phyloP scores from a whole-genome alignment of 1,139 yeast species.

The Suhomyces panamericanus region DNA sequence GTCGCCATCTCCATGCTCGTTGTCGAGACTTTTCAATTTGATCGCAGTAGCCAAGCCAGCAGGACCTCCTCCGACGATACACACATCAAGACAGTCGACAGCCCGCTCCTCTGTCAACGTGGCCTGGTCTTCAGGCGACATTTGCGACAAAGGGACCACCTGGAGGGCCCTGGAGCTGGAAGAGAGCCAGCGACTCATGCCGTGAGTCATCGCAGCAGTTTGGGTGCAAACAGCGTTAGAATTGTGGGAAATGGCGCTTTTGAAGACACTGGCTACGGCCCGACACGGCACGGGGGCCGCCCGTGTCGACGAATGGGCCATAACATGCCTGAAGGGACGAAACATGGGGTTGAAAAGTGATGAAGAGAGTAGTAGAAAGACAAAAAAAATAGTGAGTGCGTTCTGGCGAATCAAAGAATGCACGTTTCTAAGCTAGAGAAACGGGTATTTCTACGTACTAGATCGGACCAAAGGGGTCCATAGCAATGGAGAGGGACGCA shows the following conservation, averaged over 20 bases:
- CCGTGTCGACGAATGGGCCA: not conserved
- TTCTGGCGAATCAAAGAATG: conserved; percentile 6
- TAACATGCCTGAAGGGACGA: not conserved
- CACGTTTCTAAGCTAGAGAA: conserved; percentile 6
- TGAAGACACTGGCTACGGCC: too few relatives aligned
- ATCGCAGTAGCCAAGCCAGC: conserved; percentile 96
- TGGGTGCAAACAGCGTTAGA: not conserved
- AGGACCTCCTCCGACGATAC: conserved; percentile 97
- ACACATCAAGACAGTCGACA: conserved; percentile 83
- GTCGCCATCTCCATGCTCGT: conserved; percentile 63
- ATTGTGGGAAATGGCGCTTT: too few relatives aligned
- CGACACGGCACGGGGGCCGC: not conserved
- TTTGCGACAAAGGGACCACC: conserved; percentile 1
- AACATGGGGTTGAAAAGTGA: not conserved
- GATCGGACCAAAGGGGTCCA: not conserved
- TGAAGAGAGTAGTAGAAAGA: not conserved
- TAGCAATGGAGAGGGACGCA: not conserved
- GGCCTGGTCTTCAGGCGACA: conserved; percentile 44
- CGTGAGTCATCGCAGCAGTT: conserved; percentile 1
- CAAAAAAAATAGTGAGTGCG: conserved; percentile 7
- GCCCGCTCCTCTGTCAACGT: conserved; percentile 64
- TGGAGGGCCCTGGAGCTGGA: not conserved
- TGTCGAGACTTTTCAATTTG: conserved; percentile 78
- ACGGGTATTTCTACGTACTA: too few relatives aligned
- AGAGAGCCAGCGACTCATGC: not conserved